Base-by-base conservation (phyloP, 192 early-diverging fungal species). In the Coemansia sp. region DNA sequence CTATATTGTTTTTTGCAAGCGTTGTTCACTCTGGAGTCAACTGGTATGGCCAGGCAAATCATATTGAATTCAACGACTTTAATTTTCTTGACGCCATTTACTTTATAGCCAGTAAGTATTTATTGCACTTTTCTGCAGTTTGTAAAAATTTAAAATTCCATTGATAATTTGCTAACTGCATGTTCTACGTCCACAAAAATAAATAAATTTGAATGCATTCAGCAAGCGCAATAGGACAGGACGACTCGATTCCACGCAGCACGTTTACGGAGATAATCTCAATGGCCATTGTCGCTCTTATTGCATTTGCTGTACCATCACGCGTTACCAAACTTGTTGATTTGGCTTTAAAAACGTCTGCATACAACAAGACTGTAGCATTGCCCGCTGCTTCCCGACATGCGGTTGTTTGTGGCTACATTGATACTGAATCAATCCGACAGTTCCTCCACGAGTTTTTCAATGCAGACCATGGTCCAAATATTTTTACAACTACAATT, bases 371-470 rank as follows among this genome's bases (percentile, higher is more conserved):
- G 22, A 64, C 67, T 0, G 63, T 72, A 4, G 66, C 75, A 11
- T 48, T 82, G 34, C 73, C 79, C 0, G 48, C 66, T 0, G 76
- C 71, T 0, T 70, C 74, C 7, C 59, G 77, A 12, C 77, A 80
- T 14, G 75, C 77, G 0, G 63, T 84, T 1, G 65, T 84, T 3
- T 80, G 77, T 17, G 82, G 82, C 1, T 32, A 68, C 17, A 71
- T 84, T 17, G 82, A 77, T 20, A n/a, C 68, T 7, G 73, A 71
- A 30, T 70, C 82, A 2, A 56, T 77, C 12, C 48, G 61, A 0
- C 76, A 74, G 66, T 84, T 84, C 29, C 68, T 84, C 6, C 68
- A 71, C 58, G 82, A 84, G 65, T 84, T 84, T 49, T 84, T 76
- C 40, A 80, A 79, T 54, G 66, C 69, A 0, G 82, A 84, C 28